Percentiles rank a stretch among this genome's conserved stretches.
Evolutionary conservation across 1,284 basidiomycete genomes (phyloP).

Genomic region (Ganoderma boninense): DNA sequence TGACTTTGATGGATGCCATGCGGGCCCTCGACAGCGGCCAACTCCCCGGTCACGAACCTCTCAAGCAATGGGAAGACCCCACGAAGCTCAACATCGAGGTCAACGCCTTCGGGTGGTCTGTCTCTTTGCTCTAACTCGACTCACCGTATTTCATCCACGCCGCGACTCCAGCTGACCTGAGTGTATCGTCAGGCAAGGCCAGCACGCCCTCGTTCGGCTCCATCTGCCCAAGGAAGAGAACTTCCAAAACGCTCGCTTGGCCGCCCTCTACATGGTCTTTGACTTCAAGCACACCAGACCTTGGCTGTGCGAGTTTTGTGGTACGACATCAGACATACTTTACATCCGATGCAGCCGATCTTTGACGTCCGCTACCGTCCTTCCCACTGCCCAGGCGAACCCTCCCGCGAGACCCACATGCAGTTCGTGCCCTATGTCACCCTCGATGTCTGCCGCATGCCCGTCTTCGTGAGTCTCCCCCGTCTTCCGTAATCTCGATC

Average conservation of each 20-base stretch:
- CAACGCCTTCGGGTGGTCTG: conserved; percentile 21
- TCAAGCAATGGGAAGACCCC: conserved; percentile 21
- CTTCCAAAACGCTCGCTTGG: conserved; percentile 14
- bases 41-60: conserved; percentile 16
- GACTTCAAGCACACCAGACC: conserved; percentile 26
- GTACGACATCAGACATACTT: neutral
- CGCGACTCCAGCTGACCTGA: neutral
- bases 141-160: neutral
- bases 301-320: conserved; percentile 27
- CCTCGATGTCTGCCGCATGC: conserved; percentile 17
- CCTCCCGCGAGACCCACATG: conserved; percentile 25
- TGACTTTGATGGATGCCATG: neutral
- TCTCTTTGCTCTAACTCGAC: neutral
- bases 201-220: conserved; percentile 19
- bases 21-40: conserved; percentile 13
- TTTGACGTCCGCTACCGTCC: neutral
- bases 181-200: conserved; percentile 12
- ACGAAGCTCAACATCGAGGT: conserved; percentile 22
- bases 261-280: conserved; percentile 18
- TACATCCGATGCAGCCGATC: neutral
- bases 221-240: conserved; percentile 24
- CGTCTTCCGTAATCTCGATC: neutral
- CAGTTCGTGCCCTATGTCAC: conserved; percentile 20
- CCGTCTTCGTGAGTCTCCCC: conserved; percentile 18
- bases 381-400: conserved; percentile 13